Base-by-base conservation (phyloP, 2,329 filamentous ascomycete species). In the Fonsecaea nubica region DNA sequence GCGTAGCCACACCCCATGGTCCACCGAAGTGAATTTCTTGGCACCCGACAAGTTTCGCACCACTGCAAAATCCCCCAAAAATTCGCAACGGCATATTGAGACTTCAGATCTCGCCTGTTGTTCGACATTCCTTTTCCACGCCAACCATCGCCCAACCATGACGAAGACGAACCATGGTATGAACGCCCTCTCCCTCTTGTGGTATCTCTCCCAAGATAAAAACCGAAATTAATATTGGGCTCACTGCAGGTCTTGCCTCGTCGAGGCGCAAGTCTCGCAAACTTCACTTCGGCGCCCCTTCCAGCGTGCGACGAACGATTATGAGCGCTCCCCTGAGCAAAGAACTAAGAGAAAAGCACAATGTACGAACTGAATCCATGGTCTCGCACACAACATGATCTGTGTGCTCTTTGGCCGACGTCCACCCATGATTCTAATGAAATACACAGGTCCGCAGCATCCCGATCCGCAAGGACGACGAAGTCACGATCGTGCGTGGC, bases 261-360 rank as follows among this genome's bases (percentile, higher is more conserved):
- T 97, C 93, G 80, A 90, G 94, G 85, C 91, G 94, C 86, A 99
- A 99, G 92, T 95, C 92, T 85, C 92, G 95, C 85, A 97, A 97
- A 88, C 92, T 92, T 81, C 94, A 99, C 89, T 99, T 96, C 89
- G 86, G 87, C 82, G 95, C 95, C 75, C 93, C 93, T 76, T 97
- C 93, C 82, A 93, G 91, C 86, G 88, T 92, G 81, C 93, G 95
- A 84, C 92, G 95, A 81, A 87, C 90, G 78, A 97, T 97, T 86
- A 97, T 99, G 93, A 94, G 91, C 86, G 93, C 95, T 76, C 91
- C 92, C 77, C 88, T 97, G 76, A 91, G 87, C 87, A 96, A 97
- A 88, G 95, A 99, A 87, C 89, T 99, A 81, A 90, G 93, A 81
- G 93, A 97, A 85, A 95, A 99, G 90, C 92, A 99, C 91, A 96